Base-by-base conservation (phyloP, 2,329 filamentous ascomycete genomes). In the Fusarium phyllophilum region DNA sequence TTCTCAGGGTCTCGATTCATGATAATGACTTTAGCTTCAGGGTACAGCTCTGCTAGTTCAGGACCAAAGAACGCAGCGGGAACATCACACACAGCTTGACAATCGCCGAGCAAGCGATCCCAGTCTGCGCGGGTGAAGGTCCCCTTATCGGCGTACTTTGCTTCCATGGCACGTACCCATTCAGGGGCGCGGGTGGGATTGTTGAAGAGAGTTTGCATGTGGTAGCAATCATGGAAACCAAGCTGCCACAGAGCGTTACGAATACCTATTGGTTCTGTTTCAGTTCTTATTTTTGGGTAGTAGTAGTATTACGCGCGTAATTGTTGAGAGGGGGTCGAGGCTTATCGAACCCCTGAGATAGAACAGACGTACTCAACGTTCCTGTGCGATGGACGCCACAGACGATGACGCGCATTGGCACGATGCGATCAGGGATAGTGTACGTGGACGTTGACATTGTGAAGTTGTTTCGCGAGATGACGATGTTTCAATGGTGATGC, bases 31-130 rank as follows among this genome's bases (percentile, higher is more conserved):
- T 83, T 84, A 56, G 83, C 83, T 18, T 83, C 81, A 10, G 77
- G 77, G 55, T 81, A 81, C 14, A 72, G 46, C 36, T 76, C 78
- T 36, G 83, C 82, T 17, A 84, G 77, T 57, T 84, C 82, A 59
- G 78, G 65, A 55, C 79, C 80, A 74, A 84, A 82, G 75, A 90
- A 91, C 42, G 88, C 83, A 2, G 89, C 82, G 4, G 91, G 90
- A 22, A 89, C 79, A 52, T 88, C 88, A 63, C 86, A 85, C 14
- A 87, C 89, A 29, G 85, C 86, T n/a, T 89, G 85, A 73, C 81
- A 85, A 31, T 82, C 76, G 51, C 83, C 84, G 54, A 87, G 82
- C 12, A 87, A 78, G 64, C 80, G 79, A 77, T 88, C 86, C 81
- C 85, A 87, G 69, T 86, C 84, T 24, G 78, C 74, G 48, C 80